Conservation (phyloP, 148 eudicot genomes). For the Persicaria tinctoria region DNA sequence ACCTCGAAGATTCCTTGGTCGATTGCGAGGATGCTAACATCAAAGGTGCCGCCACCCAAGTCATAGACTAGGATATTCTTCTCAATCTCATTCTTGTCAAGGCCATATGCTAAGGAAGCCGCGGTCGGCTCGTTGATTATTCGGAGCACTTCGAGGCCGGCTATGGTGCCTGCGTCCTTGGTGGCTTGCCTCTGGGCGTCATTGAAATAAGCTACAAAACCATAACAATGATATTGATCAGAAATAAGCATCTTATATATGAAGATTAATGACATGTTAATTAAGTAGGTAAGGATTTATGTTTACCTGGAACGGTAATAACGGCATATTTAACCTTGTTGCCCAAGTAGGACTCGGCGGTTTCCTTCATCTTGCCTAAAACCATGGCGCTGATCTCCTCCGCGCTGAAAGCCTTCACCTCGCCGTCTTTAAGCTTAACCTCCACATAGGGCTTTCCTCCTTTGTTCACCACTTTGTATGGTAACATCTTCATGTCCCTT, state of each 20-base stretch:
- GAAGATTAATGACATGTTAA: no score
- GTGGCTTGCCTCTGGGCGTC: slow-evolving; percentile 10
- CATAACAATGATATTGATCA: neutral
- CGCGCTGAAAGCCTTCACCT: neutral
- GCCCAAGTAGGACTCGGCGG: slow-evolving; percentile 6
- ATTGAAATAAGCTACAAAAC: slow-evolving; percentile 1
- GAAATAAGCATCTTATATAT: no score
- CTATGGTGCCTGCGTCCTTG: slow-evolving; percentile 10
- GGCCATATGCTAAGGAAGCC: slow-evolving; percentile 1
- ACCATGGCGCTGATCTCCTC: slow-evolving; percentile 12
- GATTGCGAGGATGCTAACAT: neutral
- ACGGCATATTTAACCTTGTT: slow-evolving; percentile 4
- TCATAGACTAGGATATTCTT: slow-evolving; percentile 2
- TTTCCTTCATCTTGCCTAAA: neutral
- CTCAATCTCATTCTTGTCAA: neutral
- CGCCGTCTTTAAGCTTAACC: neutral
- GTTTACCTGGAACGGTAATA: neutral
- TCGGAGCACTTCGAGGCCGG: neutral
- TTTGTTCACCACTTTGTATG: neutral
- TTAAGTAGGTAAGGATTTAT: no score
- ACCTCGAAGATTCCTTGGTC: neutral
- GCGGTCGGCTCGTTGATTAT: slow-evolving; percentile 8
- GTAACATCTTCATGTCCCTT: slow-evolving; percentile 2
- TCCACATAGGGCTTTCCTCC: neutral
- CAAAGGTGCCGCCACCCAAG: slow-evolving; percentile 2